Percentiles rank a stretch among this genome's conserved stretches.
Conservation (phyloP, 371 early-diverging fungal genomes). For the Mortierella sp. region DNA sequence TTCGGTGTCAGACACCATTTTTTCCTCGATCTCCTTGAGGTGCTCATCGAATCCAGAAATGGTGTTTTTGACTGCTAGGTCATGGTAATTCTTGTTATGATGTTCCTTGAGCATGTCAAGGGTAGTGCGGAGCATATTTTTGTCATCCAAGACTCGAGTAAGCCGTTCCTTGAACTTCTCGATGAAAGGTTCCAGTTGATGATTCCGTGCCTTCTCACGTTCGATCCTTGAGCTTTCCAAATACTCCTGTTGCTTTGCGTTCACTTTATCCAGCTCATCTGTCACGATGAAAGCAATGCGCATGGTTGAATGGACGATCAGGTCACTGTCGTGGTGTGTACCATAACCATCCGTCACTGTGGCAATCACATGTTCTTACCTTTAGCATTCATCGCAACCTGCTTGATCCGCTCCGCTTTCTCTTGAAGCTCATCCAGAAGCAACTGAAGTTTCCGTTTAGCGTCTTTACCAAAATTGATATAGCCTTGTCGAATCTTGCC, state of each 20-base stretch:
- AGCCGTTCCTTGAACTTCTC: conserved; percentile 54
- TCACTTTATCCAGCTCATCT: conserved; percentile 48
- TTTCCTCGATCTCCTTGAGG: conserved; percentile 24
- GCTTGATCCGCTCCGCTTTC: conserved; percentile 51
- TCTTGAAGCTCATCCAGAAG: conserved; percentile 46
- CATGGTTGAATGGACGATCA: too few relatives aligned
- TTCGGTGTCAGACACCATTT: neutral
- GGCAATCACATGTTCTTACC: conserved; percentile 14
- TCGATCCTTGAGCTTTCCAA: conserved; percentile 28
- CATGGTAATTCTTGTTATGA: conserved; percentile 83
- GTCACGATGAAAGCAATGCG: conserved; percentile 6
- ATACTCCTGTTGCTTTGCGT: conserved; percentile 18
- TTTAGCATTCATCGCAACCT: conserved; percentile 55
- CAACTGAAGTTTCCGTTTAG: conserved; percentile 40
- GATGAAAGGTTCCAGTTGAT: conserved; percentile 28
- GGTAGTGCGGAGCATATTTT: conserved; percentile 56
- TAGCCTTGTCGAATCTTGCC: conserved; percentile 38
- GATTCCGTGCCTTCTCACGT: conserved; percentile 22
- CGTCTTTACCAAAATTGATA: conserved; percentile 53
- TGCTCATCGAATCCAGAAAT: conserved; percentile 72
- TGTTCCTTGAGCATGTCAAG: conserved; percentile 71
- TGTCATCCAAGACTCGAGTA: conserved; percentile 46
- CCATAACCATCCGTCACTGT: too few relatives aligned
- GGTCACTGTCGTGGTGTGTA: too few relatives aligned
- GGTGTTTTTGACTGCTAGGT: conserved; percentile 76